phyloP scores from a whole-genome alignment of 2,329 filamentous ascomycete genomes.

The Scleromitrula shiraiana region DNA sequence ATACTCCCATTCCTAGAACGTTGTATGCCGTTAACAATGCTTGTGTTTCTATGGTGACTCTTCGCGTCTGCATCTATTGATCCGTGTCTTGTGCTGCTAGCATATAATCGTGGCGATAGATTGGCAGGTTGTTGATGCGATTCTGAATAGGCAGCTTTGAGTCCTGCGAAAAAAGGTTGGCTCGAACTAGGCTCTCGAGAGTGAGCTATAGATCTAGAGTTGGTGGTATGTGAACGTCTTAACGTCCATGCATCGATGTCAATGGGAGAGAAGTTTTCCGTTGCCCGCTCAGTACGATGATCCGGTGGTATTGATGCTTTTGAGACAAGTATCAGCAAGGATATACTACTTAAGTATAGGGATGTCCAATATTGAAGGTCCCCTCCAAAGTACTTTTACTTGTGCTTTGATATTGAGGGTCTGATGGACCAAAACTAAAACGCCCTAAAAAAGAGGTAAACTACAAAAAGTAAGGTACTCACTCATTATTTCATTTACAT shows the following conservation, averaged over 20 bases:
- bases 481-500: constrained; percentile 9
- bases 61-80: constrained; percentile 45
- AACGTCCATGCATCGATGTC: constrained; percentile 25
- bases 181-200: constrained; percentile 20
- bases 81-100: constrained; percentile 28
- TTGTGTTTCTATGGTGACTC: constrained; percentile 81
- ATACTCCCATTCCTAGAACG: constrained; percentile 86
- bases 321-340: constrained; percentile 21
- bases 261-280: constrained; percentile 20
- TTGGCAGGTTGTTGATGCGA: constrained; percentile 18
- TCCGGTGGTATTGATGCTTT: constrained; percentile 23
- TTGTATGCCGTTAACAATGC: constrained; percentile 93
- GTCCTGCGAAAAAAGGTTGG: constrained; percentile 15
- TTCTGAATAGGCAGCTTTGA: constrained; percentile 18
- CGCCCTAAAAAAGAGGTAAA: neutral
- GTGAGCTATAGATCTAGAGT: constrained; percentile 17
- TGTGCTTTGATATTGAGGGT: constrained; percentile 1
- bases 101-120: constrained; percentile 24
- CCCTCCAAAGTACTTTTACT: too few species aligned
- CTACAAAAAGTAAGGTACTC: constrained; percentile 3
- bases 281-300: constrained; percentile 22
- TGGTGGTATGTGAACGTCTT: constrained; percentile 24
- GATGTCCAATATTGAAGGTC: too few species aligned
- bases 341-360: too few species aligned
- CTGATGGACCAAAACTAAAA: constrained; percentile 6